A percentile compares a stretch with the other conserved stretches of the same genome.
Evolutionary conservation across 352 stramenopile genomes (phyloP).

Genomic region (Vaucheria bursata): DNA sequence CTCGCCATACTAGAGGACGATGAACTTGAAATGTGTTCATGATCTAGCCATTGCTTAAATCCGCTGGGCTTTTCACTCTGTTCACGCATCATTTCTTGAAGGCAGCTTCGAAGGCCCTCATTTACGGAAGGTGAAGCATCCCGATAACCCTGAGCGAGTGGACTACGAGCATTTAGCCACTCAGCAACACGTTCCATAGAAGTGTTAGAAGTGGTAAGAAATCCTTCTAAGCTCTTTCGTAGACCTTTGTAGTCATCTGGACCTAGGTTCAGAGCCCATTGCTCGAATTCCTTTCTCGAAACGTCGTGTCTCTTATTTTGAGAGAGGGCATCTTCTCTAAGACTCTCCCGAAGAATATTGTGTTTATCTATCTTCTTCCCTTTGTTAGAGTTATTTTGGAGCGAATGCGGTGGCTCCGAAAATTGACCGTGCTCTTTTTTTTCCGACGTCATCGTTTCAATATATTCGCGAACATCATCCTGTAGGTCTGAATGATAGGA

Average conservation of each 20-base stretch:
- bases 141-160: not conserved
- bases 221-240: not conserved
- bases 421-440: too few relatives aligned
- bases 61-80: not conserved
- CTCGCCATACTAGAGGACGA: not conserved
- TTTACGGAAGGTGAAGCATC: not conserved
- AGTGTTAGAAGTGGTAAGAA: not conserved
- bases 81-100: conserved; percentile 2
- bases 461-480: too few relatives aligned
- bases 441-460: too few relatives aligned
- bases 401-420: too few relatives aligned
- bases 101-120: not conserved
- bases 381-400: too few relatives aligned
- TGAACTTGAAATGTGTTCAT: not conserved
- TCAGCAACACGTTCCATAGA: not conserved
- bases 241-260: not conserved
- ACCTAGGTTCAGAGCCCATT: not conserved
- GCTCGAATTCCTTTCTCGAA: not conserved
- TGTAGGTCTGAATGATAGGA: too few relatives aligned
- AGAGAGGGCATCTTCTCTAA: too few relatives aligned
- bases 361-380: too few relatives aligned
- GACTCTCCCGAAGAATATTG: not conserved
- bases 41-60: not conserved
- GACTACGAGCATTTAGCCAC: not conserved
- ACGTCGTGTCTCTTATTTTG: too few relatives aligned